Base-by-base conservation (phyloP, 2,329 filamentous ascomycete genomes). In the Akanthomyces lecanii region DNA sequence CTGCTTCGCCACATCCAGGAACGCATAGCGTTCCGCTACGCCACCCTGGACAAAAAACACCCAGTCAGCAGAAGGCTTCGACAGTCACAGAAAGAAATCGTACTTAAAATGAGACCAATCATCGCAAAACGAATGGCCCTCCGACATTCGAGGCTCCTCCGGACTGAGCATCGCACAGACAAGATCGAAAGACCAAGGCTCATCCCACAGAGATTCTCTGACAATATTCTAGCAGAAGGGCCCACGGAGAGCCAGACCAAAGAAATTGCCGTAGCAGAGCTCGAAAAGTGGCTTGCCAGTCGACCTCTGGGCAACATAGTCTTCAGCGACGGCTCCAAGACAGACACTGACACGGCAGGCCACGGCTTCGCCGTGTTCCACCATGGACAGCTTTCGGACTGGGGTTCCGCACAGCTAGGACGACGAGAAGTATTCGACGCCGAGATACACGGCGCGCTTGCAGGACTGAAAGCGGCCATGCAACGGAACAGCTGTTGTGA, bases 321-420 rank as follows among this genome's bases (percentile, higher is more conserved):
- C 36, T 56, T 56, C 18, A 56, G 36, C 18, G 36, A 56, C 36
- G 53, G 53, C 40, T 56, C 53, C n/a, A 56, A 56, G 44, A 56
- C n/a, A 56, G 36, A 56, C 10, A 44, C 3, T 8, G 36, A 56
- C n/a, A 56, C 12, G 40, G 53, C n/a, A 12, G 53, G 53, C 42
- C 44, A 56, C 14, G 51, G 51, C 51, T 54, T 54, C n/a, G 30
- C 51, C 28, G 51, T 54, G 5, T 54, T 54, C 51, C 51, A 54
- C 51, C 16, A 54, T 38, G 14, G 51, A 21, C 30, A 38, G 23
- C 51, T 54, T 38, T 16, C n/a, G n/a, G n/a, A n/a, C n/a, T n/a
- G n/a, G n/a, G n/a, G n/a, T n/a, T n/a, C n/a, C n/a, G n/a, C n/a
- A n/a, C n/a, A n/a, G n/a, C n/a, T n/a, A n/a, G n/a, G n/a, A n/a